These are phyloP conservation scores for Plantago rigida DNA, from an alignment of 305 asterid species.

Conservation along the genomic window DNA sequence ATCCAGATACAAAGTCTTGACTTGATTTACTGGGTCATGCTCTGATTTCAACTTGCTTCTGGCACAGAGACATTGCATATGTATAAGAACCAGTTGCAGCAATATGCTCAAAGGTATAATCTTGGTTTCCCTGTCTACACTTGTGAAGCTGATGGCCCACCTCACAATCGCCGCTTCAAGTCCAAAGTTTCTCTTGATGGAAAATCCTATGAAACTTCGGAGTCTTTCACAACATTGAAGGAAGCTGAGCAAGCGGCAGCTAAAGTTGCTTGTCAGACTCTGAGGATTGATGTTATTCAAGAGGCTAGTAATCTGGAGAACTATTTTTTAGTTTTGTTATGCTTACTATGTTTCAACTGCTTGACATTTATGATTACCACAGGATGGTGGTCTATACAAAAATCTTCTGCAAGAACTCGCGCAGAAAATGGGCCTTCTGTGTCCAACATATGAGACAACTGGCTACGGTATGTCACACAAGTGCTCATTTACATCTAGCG, in stretches of 20 bases:
- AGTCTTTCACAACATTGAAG: conserved; percentile 52
- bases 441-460: conserved; percentile 49
- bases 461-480: conserved; percentile 46
- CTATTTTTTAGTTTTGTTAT: conserved; percentile 3
- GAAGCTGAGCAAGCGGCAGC: conserved; percentile 91
- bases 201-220: conserved; percentile 37
- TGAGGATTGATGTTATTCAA: conserved; percentile 38
- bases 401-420: conserved; percentile 58
- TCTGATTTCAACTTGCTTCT: conserved; percentile 6
- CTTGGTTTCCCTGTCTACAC: conserved; percentile 50
- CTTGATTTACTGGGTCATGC: no score
- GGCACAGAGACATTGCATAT: conserved; percentile 39
- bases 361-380: conserved; percentile 20
- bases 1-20: background rate
- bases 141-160: conserved; percentile 62
- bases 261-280: conserved; percentile 53
- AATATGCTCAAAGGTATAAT: conserved; percentile 50
- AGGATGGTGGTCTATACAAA: conserved; percentile 63
- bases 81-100: conserved; percentile 67
- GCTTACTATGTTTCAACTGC: conserved; percentile 13
- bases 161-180: conserved; percentile 58
- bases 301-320: conserved; percentile 42
- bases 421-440: conserved; percentile 42
- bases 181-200: conserved; percentile 51
- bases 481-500: conserved; percentile 46